Evolutionary conservation across 2,329 filamentous ascomycete genomes (phyloP), one percentile per base, ranked within the genome.

Genomic region (Ophiostoma piceae): DNA sequence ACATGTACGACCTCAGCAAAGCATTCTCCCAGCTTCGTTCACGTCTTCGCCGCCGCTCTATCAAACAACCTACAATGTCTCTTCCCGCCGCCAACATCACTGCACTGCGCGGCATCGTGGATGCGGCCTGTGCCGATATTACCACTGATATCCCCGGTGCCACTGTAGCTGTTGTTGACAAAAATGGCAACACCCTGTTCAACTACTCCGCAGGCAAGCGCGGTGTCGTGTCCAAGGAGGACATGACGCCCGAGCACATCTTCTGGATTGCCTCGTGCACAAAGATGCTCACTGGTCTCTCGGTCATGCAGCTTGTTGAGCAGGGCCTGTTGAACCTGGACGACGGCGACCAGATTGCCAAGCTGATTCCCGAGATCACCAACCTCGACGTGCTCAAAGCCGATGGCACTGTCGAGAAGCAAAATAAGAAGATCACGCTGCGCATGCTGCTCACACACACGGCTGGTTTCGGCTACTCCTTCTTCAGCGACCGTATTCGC

Each of bases 241-340:
- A 82, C 3, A 87, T 91, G 84, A 83, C 82, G 0, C 77, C 87
- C 7, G 87, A 91, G 54, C 86, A 80, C 9, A 78, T 87, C 0
- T 90, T 88, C 75, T 87, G 83, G 84, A 79, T 87, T 5, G 85
- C 85, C 0, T 86, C 84, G 0, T 86, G 83, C 74, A 86, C 85
- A 19, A 88, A 88, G 77, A 79, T 86, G 79, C 77, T 87, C 14
- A 78, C 80, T 0, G 84, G 80, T 0, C 76, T 87, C 16, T 83
- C 84, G 0, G 81, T 79, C 66, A 85, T 88, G 83, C 85, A 88
- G 75, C 80, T 85, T 0, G 85, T 87, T 1, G 86, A 88, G 74
- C 77, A 81, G 68, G 84, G 83, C 0, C 72, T 75, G 9, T 73
- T 87, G 22, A 77, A 73, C 0, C 77, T 87, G 0, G 85, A 87